A percentile compares a stretch with the other conserved stretches of the same genome.
Evolutionary conservation across 1,284 basidiomycete genomes (phyloP).

Genomic region (Sanguinoderma infundibulare): DNA sequence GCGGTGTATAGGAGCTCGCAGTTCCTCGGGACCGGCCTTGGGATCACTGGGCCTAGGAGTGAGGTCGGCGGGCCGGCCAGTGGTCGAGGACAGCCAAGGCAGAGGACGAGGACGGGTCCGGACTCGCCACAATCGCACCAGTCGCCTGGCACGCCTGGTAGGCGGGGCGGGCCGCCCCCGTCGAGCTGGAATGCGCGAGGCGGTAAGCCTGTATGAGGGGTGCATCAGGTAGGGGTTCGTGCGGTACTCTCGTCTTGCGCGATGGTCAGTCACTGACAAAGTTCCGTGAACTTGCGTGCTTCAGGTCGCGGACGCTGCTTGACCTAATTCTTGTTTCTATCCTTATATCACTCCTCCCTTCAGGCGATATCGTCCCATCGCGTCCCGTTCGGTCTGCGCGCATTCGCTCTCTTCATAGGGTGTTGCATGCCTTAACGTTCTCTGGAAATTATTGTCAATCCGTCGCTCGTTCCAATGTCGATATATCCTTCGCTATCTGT

Average conservation of each 20-base stretch:
- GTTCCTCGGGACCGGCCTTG: constrained; percentile 29
- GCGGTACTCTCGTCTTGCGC: background rate
- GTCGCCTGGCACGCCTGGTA: constrained; percentile 21
- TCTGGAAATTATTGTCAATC: background rate
- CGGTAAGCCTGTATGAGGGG: constrained; percentile 21
- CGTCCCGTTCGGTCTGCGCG: too few species aligned
- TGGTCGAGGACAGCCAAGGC: constrained; percentile 35
- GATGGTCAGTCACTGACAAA: background rate
- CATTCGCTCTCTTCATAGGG: too few species aligned
- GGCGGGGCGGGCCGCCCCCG: constrained; percentile 51
- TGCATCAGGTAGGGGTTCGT: background rate
- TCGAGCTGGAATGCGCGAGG: constrained; percentile 59
- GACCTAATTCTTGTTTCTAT: background rate
- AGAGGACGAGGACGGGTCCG: constrained; percentile 61
- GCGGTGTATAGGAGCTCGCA: constrained; percentile 24
- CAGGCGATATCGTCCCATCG: too few species aligned
- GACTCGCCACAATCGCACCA: constrained; percentile 35
- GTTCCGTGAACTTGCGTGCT: background rate
- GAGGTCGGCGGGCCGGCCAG: constrained; percentile 24
- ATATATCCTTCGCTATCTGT: background rate
- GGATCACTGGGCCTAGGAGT: constrained; percentile 31
- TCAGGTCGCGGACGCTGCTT: background rate
- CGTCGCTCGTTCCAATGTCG: background rate
- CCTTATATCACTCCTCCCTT: background rate
- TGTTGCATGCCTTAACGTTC: background rate